These are phyloP conservation scores for Panicum miliaceum DNA, from an alignment of 176 grass and related monocot species.

Conservation along the genomic window DNA sequence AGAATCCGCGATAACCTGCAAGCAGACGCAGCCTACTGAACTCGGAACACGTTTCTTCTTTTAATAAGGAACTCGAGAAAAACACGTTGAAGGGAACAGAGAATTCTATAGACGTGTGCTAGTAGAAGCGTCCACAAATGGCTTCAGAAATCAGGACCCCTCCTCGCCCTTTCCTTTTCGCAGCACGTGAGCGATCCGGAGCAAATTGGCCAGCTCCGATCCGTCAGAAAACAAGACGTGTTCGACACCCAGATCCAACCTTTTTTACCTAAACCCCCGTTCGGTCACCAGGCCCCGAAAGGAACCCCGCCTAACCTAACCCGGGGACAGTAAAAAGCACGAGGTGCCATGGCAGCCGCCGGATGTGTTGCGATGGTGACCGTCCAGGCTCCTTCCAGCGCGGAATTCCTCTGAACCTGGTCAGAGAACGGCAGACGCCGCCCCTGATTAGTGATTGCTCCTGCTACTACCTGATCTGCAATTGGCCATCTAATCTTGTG, in stretches of 20 bases:
- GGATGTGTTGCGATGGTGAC: background rate
- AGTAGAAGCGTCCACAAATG: background rate
- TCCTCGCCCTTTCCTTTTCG: background rate
- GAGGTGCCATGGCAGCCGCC: constrained; percentile 7
- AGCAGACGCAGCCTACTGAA: background rate
- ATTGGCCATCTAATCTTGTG: background rate
- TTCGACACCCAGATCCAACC: background rate
- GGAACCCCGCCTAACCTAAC: background rate
- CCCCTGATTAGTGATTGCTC: background rate
- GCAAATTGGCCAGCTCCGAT: background rate
- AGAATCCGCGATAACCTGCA: too few species aligned
- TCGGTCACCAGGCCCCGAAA: background rate
- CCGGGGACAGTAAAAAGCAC: background rate
- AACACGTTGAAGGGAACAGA: too few species aligned
- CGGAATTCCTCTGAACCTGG: constrained; percentile 23
- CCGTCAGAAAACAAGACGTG: constrained; percentile 7
- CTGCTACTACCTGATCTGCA: background rate
- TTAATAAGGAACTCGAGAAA: too few species aligned
- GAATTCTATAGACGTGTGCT: background rate
- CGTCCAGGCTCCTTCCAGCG: background rate
- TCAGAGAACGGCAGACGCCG: constrained; percentile 10
- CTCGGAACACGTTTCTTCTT: background rate
- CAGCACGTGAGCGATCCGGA: background rate
- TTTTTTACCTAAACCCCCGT: background rate
- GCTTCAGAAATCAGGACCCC: background rate